Evolutionary conservation across 805 yeast species (phyloP).

Genomic region (Myxozyma vanderwaltii): DNA sequence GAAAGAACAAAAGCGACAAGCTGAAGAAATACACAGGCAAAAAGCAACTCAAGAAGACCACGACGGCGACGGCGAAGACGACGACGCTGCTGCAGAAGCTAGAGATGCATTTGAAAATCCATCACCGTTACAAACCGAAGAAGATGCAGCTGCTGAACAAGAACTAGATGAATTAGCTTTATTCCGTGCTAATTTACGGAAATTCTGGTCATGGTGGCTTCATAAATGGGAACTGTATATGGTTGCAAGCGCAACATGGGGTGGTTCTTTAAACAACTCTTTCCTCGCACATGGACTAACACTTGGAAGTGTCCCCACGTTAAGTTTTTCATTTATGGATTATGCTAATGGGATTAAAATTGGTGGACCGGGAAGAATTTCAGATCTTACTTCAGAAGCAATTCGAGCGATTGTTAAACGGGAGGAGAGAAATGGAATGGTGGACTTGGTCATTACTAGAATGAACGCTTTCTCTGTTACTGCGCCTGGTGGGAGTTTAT

Average conservation of each 20-base stretch:
- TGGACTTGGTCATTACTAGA: conserved; percentile 26
- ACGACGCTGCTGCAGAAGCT: not conserved
- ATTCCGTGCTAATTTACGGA: conserved; percentile 20
- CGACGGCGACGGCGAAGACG: not conserved
- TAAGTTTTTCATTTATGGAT: conserved; percentile 33
- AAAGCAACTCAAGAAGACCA: not conserved
- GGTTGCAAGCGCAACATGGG: conserved; percentile 24
- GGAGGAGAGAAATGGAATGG: conserved; percentile 32
- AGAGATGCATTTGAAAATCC: not conserved
- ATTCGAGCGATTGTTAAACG: conserved; percentile 28
- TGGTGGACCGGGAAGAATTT: conserved; percentile 20
- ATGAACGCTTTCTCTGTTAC: conserved; percentile 23
- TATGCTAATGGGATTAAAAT: conserved; percentile 26
- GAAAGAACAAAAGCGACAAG: not conserved
- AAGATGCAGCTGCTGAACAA: conserved; percentile 9
- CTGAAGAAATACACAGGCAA: not conserved
- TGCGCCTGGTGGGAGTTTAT: conserved; percentile 28
- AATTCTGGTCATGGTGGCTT: conserved; percentile 35
- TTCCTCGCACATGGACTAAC: conserved; percentile 19
- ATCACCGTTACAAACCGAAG: not conserved
- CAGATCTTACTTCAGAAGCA: conserved; percentile 27
- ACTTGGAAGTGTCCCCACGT: conserved; percentile 29
- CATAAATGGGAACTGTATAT: conserved; percentile 34
- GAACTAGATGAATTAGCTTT: conserved; percentile 10
- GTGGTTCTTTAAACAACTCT: conserved; percentile 23